Evolutionary conservation across 495 filamentous ascomycete genomes (phyloP), one percentile per base, ranked within the genome.

Genomic region (Aspergillus affinis): DNA sequence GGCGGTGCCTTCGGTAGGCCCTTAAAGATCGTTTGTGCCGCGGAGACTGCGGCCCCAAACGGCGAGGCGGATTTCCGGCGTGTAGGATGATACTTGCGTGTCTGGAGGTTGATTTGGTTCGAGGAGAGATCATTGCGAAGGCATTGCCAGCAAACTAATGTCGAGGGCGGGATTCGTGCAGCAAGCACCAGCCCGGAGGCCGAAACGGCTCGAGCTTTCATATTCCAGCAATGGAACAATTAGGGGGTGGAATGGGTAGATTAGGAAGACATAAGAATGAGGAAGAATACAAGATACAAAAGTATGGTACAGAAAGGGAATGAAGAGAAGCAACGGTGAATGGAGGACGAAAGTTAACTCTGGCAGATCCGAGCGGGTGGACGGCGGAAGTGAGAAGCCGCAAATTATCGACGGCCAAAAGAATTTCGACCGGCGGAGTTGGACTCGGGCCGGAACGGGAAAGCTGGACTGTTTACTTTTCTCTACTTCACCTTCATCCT

Each of bases 11-110:
- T 87, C 65, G 72, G 85, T 74, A 88, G 73, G 32, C 85, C 88
- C 71, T 90, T 89, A 69, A 95, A 88, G 64, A 92, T 81, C 67
- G 88, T 85, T 59, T 90, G 87, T 23, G 90, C 91, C 3, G 90
- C 88, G 4, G 88, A 86, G 41, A 92, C 89, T 2, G 91, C 92
- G 23, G 86, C 84, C 15, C 85, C 84, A 68, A 81, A 84, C 57
- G 79, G 78, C 23, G 86, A 87, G 19, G 63, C 72, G 67, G 78
- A 68, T 65, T 67, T 68, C 62, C 76, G 74, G n/a, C 74, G 67
- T 4, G 72, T 74, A 0, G 77, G 74, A 54, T 74, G 76, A 46
- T 76, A 80, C 74, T 72, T 74, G 58, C 77, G 75, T 3, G 70
- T 68, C 60, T 78, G 77, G 18, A 71, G 60, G 19, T 67, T 51